These are phyloP conservation scores for Stylonectria norvegica DNA, from an alignment of 2,329 filamentous ascomycete species.

Conservation along the genomic window DNA sequence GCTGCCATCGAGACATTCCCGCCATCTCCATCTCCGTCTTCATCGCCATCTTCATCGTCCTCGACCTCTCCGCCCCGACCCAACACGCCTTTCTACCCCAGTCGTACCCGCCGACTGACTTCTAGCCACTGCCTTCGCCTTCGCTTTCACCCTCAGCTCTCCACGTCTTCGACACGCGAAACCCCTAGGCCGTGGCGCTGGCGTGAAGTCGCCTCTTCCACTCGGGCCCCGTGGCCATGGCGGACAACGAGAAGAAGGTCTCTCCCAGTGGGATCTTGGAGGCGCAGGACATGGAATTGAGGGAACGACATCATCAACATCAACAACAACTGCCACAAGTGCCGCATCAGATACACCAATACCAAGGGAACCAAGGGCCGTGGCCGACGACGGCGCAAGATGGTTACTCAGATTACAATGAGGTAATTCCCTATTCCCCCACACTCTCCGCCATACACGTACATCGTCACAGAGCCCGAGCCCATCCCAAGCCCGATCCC, in stretches of 20 bases:
- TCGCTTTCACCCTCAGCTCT: no score
- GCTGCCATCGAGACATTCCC: no score
- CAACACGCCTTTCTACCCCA: no score
- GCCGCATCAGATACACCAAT: background rate
- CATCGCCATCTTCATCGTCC: no score
- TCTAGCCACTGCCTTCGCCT: no score
- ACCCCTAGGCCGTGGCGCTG: conserved; percentile 19
- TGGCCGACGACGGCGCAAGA: conserved; percentile 16
- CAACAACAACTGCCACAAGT: conserved; percentile 11
- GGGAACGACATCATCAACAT: conserved; percentile 17
- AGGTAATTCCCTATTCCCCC: conserved; percentile 17
- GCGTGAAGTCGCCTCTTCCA: conserved; percentile 14
- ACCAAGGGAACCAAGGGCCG: conserved; percentile 6
- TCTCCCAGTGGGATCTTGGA: conserved; percentile 5
- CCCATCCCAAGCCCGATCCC: no score
- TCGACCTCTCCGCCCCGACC: no score
- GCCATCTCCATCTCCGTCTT: no score
- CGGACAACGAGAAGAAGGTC: conserved; percentile 29
- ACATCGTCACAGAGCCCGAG: no score
- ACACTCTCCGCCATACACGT: background rate
- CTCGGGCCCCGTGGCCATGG: conserved; percentile 29
- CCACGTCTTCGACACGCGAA: no score
- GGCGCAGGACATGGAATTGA: conserved; percentile 9
- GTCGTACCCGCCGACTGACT: no score
- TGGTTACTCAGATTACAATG: conserved; percentile 25